These are phyloP conservation scores for Neopestalotiopsis sp. DNA, from an alignment of 2,329 filamentous ascomycete genomes.

Conservation along the genomic window DNA sequence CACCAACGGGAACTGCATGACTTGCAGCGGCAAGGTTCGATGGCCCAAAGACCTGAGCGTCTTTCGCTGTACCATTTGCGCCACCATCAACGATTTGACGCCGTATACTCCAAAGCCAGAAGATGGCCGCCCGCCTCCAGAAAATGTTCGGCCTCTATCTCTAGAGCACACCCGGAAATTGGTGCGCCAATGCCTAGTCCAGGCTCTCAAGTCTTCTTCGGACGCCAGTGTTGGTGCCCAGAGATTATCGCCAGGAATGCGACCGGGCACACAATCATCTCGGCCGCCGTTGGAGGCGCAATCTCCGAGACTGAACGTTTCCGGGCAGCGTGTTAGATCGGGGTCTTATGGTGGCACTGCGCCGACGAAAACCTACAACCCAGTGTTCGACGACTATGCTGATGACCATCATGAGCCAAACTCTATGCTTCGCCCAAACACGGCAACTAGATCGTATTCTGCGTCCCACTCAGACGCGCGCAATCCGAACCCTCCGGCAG, in stretches of 20 bases:
- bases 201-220: slow-evolving; percentile 40
- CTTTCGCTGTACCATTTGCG: slow-evolving; percentile 83
- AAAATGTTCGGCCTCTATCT: slow-evolving; percentile 49
- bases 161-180: slow-evolving; percentile 63
- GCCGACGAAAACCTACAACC: slow-evolving; percentile 28
- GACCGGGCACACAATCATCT: slow-evolving; percentile 22
- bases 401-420: slow-evolving; percentile 42
- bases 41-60: slow-evolving; percentile 77
- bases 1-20: slow-evolving; percentile 79
- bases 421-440: slow-evolving; percentile 30
- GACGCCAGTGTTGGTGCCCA: slow-evolving; percentile 18
- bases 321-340: slow-evolving; percentile 27
- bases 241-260: slow-evolving; percentile 19
- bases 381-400: slow-evolving; percentile 41
- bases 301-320: slow-evolving; percentile 22
- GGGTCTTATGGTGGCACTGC: slow-evolving; percentile 29
- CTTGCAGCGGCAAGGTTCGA: slow-evolving; percentile 79
- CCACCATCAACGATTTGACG: slow-evolving; percentile 82
- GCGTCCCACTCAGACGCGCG: slow-evolving; percentile 47
- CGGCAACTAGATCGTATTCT: slow-evolving; percentile 46
- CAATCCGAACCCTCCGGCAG: slow-evolving; percentile 26
- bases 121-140: not conserved
- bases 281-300: slow-evolving; percentile 27
- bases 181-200: slow-evolving; percentile 43
- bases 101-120: slow-evolving; percentile 32